Conservation (phyloP, 116 monocot genomes). For the Phalaenopsis hybrid region DNA sequence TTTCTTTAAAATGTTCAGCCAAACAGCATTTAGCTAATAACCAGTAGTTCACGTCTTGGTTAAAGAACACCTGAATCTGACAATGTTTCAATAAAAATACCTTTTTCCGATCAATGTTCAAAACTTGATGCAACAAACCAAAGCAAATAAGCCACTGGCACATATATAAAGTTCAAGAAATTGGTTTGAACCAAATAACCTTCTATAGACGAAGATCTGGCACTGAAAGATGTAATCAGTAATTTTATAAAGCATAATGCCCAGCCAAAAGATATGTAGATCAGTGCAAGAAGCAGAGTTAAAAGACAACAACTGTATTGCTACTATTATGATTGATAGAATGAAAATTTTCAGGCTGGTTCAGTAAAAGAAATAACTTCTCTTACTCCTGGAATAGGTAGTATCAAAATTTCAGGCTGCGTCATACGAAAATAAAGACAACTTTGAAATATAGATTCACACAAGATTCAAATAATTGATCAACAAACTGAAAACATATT, state of each 20-base stretch:
- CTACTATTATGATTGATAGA: neutral
- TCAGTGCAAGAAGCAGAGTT: neutral
- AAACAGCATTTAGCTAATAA: neutral
- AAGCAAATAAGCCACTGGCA: neutral
- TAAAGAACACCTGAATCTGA: neutral
- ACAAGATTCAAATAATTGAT: neutral
- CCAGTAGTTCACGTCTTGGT: neutral
- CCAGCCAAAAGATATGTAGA: neutral
- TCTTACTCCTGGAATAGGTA: neutral
- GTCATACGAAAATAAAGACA: neutral
- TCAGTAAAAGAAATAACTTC: neutral
- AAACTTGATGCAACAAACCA: neutral
- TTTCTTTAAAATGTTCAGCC: neutral
- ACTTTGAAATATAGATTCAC: neutral
- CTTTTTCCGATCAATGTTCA: neutral
- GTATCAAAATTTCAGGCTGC: neutral
- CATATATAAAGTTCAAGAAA: neutral
- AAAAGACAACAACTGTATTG: neutral
- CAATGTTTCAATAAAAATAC: neutral
- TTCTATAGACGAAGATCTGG: neutral
- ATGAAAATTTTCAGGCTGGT: neutral
- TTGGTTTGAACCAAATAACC: neutral
- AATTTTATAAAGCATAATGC: neutral
- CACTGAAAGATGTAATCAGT: neutral
- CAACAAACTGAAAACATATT: neutral